Percentiles rank a stretch among this genome's conserved stretches.
phyloP scores from a whole-genome alignment of 1,284 basidiomycete genomes.

The Cutaneotrichosporon sp. region DNA sequence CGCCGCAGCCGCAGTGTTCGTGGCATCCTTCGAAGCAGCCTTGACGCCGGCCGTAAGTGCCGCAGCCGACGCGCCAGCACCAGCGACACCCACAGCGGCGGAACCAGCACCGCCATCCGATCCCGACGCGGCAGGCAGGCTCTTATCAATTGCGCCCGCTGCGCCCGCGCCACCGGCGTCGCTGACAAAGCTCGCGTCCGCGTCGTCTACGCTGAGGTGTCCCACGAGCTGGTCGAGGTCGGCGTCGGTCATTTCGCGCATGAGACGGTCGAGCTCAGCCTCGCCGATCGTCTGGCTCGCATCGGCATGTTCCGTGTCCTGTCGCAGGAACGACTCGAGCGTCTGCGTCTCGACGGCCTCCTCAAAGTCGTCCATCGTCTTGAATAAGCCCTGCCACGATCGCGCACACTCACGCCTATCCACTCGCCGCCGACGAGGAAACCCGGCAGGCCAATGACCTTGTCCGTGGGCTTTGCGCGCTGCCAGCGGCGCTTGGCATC shows the following conservation, averaged over 20 bases:
- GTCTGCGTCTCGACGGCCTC: slow-evolving; percentile 40
- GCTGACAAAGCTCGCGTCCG: neutral
- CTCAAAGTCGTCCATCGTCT: slow-evolving; percentile 48
- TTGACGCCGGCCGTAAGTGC: neutral
- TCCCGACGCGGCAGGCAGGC: neutral
- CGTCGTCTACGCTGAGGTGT: slow-evolving; percentile 27
- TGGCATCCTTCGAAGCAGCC: neutral
- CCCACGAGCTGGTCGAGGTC: slow-evolving; percentile 40
- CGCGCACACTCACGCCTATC: slow-evolving; percentile 37
- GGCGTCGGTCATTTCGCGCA: slow-evolving; percentile 40
- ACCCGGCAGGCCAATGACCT: slow-evolving; percentile 42
- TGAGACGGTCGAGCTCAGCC: slow-evolving; percentile 41
- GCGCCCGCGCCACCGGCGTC: neutral
- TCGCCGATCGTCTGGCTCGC: slow-evolving; percentile 32
- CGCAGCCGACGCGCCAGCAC: neutral
- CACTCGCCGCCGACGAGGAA: slow-evolving; percentile 45
- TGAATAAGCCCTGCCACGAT: neutral
- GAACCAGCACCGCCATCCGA: neutral
- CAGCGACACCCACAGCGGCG: neutral
- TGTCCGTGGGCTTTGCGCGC: slow-evolving; percentile 38
- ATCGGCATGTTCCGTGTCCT: slow-evolving; percentile 32
- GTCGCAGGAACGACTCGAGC: slow-evolving; percentile 38
- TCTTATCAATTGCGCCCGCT: no score
- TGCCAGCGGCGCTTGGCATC: slow-evolving; percentile 46
- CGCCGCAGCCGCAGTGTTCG: no score